Evolutionary conservation across 148 eudicot species (phyloP), one percentile per base, ranked within the genome.

Genomic region (Camellia sinensis): DNA sequence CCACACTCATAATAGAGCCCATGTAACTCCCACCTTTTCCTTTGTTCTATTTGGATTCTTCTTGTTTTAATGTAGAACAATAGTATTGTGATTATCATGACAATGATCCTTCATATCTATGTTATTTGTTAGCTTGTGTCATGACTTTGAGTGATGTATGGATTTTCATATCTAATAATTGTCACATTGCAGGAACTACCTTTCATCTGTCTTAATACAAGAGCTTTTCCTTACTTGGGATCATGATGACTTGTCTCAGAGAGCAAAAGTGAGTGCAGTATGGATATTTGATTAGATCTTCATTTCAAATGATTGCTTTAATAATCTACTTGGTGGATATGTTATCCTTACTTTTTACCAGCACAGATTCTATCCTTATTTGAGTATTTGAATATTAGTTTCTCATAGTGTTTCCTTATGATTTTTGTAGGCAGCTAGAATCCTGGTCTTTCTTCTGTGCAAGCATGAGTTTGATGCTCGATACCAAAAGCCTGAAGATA

Each of bases 401-500:
- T 67, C 78, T 82, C 50, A 79, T 73, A 53, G 18, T 72, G 72
- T 71, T 57, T 82, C 21, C 57, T 64, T 80, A 64, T 77, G 19
- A 52, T 66, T 65, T 80, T 64, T 80, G 73, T 78, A 97, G 99
- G 99, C 98, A 15, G 98, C 98, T 53, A 89, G 99, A 88, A 90
- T 92, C 78, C 81, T 97, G 89, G 99, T 97, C 67, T 93, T 94
- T 64, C 94, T 97, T 75, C 83, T 94, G 87, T 97, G 98, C 93
- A 97, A 97, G 91, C 98, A 97, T 83, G 98, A 97, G 83, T 97
- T 94, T 87, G 98, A 97, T 86, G 83, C 87, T 74, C 99, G 98
- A 72, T 97, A 97, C 88, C 99, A 94, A 71, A 97, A 91, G 90
- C 91, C 91, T 77, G 99, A 97, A 85, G 99, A 97, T 85, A 97